Base-by-base conservation (phyloP, 768 basidiomycete genomes). In the Tricholoma saponaceum region DNA sequence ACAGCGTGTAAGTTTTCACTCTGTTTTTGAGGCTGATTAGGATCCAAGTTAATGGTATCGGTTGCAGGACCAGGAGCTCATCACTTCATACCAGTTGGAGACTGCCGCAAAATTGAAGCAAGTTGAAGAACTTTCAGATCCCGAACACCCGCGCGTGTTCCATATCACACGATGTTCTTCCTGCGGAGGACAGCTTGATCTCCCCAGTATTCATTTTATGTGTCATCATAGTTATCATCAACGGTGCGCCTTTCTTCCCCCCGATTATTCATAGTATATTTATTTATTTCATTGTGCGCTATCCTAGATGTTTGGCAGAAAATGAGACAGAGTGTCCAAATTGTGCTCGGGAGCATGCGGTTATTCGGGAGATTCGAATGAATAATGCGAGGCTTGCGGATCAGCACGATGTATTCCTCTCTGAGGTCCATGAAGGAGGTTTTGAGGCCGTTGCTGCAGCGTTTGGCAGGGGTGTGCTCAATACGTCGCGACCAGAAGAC, bases 211-310 rank as follows among this genome's bases (percentile, higher is more conserved):
- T 5, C 95, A 98, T 71, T 98, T 98, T 67, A 97, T 98, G 96
- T 99, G 96, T 72, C 87, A 89, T 65, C 97, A 98, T 69, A 94
- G 92, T 59, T 98, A 92, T 75, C 97, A 99, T 69, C 93, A 96
- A 68, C 80, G 95, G 92, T 92, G 73, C 68, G 72, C 57, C 2
- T 18, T 51, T 53, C 32, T 33, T 20, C 37, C 46, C 18, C 32
- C 33, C 28, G 52, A 18, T 55, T 22, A 25, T 25, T 58, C 30
- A 30, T 33, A 3, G 9, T 10, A 8, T 20, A 43, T 18, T 20
- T 43, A 43, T 37, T 16, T 30, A 25, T 12, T 18, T 49, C 5
- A 20, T 43, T 41, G 41, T 6, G 18, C 6, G 22, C 58, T 52
- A 28, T 52, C 23, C 13, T 60, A 97, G 95, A 49, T 98, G 94